A percentile compares a stretch with the other conserved stretches of the same genome.
Conservation (phyloP, 495 filamentous ascomycete genomes). For the Lichina pygmaea region DNA sequence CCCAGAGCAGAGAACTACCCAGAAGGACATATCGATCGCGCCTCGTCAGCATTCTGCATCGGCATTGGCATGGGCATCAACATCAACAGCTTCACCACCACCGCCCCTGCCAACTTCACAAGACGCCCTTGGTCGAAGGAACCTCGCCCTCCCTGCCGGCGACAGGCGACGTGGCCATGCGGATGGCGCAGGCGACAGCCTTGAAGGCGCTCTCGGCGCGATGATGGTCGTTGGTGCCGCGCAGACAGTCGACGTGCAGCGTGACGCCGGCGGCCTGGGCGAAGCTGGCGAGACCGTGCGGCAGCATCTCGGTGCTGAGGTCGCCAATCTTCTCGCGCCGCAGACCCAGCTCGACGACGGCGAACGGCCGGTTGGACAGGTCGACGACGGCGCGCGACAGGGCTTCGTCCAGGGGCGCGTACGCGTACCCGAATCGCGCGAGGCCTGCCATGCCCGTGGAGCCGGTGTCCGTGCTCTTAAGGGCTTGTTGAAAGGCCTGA, state of each 20-base stretch:
- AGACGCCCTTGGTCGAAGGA: conserved; percentile 78
- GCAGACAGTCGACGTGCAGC: conserved; percentile 69
- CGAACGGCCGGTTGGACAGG: conserved; percentile 69
- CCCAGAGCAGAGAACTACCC: too few relatives aligned
- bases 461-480: conserved; percentile 30
- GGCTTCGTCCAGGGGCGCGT: conserved; percentile 83
- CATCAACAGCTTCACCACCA: background rate
- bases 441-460: conserved; percentile 24
- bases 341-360: conserved; percentile 55
- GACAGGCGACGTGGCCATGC: conserved; percentile 43
- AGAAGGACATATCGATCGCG: too few relatives aligned
- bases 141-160: conserved; percentile 69
- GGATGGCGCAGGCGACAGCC: conserved; percentile 66
- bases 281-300: conserved; percentile 83
- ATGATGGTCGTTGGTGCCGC: conserved; percentile 88
- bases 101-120: conserved; percentile 12
- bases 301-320: conserved; percentile 86
- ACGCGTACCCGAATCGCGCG: conserved; percentile 70
- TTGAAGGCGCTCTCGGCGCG: conserved; percentile 94
- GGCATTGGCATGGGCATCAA: background rate
- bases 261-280: conserved; percentile 77
- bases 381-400: conserved; percentile 86
- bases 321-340: conserved; percentile 80
- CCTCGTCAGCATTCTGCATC: background rate
- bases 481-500: conserved; percentile 48